Base-by-base conservation (phyloP, 139 green algal species). In the Chlorella sp. region DNA sequence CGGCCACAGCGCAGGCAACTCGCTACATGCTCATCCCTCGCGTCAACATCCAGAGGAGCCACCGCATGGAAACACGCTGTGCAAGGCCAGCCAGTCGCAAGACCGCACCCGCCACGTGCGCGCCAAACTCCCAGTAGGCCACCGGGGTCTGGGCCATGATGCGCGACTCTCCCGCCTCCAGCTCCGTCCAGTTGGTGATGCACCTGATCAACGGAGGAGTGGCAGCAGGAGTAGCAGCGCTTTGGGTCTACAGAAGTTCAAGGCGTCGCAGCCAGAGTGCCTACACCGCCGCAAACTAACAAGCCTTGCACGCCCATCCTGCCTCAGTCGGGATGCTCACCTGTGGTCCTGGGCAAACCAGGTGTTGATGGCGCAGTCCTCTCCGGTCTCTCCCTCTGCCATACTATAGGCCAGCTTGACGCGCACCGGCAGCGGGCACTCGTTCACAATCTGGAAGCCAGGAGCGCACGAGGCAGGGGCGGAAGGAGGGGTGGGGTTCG, bases 111-210 rank as follows among this genome's bases (percentile, higher is more conserved):
- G 44, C 72, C 13, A 78, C n/a, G 44, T 34, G 72, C 14, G 72
- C 72, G 43, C 30, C 72, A 32, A 38, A 78, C 28, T 58, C 34
- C 72, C 72, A 78, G 43, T 30, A 40, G 13, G 72, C 14, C 43
- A 60, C 36, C 28, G 26, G 8, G 13, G 72, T 78, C 43, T 58
- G 43, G 6, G 43, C 72, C 13, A 78, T 34, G 44, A 60, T 60
- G 43, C 43, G 43, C 30, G 56, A 48, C 43, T 78, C 72, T 0
- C 36, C 46, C 0, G 72, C 43, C 72, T 78, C 72, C 38, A 78
- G 36, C 72, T 46, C 56, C 40, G 56, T 28, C 72, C 72, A 78
- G 43, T 78, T 44, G 72, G 72, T 78, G 72, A 78, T 78, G 72
- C 72, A 78, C 28, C 72, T 76, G 70, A n/a, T n/a, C n/a, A n/a